These are phyloP conservation scores for Citrus mangshanensis DNA, from an alignment of 345 rosid genomes.

Conservation along the genomic window DNA sequence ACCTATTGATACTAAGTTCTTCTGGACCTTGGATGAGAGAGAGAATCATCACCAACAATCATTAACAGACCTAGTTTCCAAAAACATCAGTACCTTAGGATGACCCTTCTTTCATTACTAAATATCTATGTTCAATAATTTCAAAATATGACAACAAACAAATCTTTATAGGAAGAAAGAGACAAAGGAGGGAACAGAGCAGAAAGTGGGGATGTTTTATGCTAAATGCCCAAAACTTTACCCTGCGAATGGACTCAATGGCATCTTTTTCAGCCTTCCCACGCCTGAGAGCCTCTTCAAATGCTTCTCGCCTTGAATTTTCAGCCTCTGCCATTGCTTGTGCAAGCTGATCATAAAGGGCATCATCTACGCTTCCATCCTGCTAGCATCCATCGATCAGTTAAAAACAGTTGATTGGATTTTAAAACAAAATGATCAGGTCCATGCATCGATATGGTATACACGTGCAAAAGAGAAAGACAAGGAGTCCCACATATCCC, in stretches of 20 bases:
- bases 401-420: conserved; percentile 4
- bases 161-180: not conserved
- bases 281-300: conserved; percentile 57
- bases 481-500: not conserved
- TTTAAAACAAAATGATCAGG: conserved; percentile 13
- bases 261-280: conserved; percentile 68
- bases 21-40: not conserved
- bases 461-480: not conserved
- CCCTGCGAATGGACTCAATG: conserved; percentile 68
- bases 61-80: not conserved
- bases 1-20: not conserved
- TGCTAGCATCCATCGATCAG: conserved; percentile 36
- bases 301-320: conserved; percentile 57
- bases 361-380: conserved; percentile 56
- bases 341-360: conserved; percentile 46
- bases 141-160: not conserved
- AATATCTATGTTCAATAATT: not conserved
- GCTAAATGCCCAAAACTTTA: conserved; percentile 16
- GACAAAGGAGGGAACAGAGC: not conserved
- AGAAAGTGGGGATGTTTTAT: not conserved
- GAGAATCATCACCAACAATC: not conserved
- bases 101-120: not conserved
- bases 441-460: not conserved
- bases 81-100: not conserved
- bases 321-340: conserved; percentile 57